Evolutionary conservation across 345 rosid species (phyloP).

Genomic region (Ceriops decandra): DNA sequence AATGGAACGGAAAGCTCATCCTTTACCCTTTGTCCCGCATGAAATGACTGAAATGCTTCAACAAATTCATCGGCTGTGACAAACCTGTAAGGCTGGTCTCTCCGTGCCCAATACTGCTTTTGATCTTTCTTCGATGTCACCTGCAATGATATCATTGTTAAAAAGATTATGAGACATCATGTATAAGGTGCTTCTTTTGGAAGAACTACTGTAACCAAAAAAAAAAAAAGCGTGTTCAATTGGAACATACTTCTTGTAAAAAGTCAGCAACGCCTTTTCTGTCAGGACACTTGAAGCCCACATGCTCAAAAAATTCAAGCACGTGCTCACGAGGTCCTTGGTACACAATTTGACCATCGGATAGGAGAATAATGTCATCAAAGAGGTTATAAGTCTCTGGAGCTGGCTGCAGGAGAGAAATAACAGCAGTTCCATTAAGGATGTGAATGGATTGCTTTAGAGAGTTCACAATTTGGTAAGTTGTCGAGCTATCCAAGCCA

Average conservation of each 20-base stretch:
- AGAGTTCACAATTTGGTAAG: conserved; percentile 68
- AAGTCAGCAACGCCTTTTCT: conserved; percentile 79
- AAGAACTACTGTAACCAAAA: not conserved
- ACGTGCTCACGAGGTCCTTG: conserved; percentile 64
- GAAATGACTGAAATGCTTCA: conserved; percentile 48
- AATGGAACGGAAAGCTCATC: conserved; percentile 48
- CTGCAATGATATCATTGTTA: conserved; percentile 26
- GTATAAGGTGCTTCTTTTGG: not conserved
- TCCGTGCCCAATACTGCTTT: conserved; percentile 54
- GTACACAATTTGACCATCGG: conserved; percentile 62
- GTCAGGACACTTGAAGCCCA: conserved; percentile 75
- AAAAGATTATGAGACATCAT: not conserved
- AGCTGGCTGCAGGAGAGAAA: conserved; percentile 80
- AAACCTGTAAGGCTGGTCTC: conserved; percentile 48
- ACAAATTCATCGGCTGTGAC: conserved; percentile 44
- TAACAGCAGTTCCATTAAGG: conserved; percentile 55
- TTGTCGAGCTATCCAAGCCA: conserved; percentile 78
- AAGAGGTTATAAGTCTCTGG: conserved; percentile 68
- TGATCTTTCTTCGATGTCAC: conserved; percentile 78
- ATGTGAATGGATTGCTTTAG: conserved; percentile 66
- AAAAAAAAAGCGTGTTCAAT: not conserved
- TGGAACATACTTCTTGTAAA: conserved; percentile 56
- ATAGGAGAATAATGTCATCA: conserved; percentile 65
- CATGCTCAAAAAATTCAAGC: conserved; percentile 47
- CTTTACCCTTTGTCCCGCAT: conserved; percentile 32